phyloP scores from a whole-genome alignment of 2,329 filamentous ascomycete genomes.

The Pseudofabraea citricarpa region DNA sequence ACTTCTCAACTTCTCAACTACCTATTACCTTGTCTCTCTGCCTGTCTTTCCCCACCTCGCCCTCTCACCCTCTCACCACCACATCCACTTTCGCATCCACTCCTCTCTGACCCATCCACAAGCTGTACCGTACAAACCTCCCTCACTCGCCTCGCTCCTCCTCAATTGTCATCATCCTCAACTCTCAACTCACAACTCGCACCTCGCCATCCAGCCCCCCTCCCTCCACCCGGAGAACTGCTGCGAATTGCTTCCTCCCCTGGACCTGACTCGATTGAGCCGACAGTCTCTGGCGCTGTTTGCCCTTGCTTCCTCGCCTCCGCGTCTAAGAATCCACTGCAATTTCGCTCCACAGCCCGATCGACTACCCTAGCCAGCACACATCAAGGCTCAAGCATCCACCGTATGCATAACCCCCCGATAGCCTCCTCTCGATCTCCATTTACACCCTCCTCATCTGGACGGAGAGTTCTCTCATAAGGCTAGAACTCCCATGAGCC shows the following conservation, averaged over 20 bases:
- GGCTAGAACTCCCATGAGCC: conserved; percentile 16
- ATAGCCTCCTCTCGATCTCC: conserved; percentile 13
- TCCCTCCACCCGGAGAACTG: background rate
- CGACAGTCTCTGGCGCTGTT: conserved; percentile 7
- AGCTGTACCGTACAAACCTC: too few species aligned
- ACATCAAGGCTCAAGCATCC: conserved; percentile 21
- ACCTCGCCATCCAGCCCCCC: background rate
- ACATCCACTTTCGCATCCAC: background rate
- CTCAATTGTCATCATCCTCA: too few species aligned
- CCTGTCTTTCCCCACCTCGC: conserved; percentile 1
- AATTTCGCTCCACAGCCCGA: conserved; percentile 29
- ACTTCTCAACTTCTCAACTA: background rate
- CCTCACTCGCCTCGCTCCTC: too few species aligned
- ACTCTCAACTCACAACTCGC: too few species aligned
- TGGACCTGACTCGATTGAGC: too few species aligned
- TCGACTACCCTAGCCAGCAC: conserved; percentile 22
- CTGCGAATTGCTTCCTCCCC: conserved; percentile 21
- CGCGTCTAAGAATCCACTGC: conserved; percentile 22
- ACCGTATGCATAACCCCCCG: conserved; percentile 21
- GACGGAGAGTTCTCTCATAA: conserved; percentile 9
- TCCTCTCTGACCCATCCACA: too few species aligned
- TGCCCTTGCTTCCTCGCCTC: conserved; percentile 22
- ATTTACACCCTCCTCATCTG: conserved; percentile 11
- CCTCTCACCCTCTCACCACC: background rate
- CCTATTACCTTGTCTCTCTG: background rate